Evolutionary conservation across 495 filamentous ascomycete genomes (phyloP).

Genomic region (Penicillium ucsense): DNA sequence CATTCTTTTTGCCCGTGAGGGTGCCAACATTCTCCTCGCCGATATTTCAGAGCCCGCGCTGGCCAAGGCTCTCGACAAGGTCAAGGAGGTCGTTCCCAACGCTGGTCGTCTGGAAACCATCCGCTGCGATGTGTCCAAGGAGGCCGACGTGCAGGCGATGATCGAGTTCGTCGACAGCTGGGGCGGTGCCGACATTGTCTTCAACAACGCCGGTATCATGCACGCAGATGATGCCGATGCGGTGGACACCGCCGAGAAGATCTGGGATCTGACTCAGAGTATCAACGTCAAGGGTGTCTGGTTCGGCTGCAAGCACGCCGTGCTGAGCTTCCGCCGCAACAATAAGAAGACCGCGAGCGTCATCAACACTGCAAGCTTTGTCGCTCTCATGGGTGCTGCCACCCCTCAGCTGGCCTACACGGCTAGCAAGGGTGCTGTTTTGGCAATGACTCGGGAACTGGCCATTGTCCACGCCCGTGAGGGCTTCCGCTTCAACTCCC

Average conservation of each 20-base stretch:
- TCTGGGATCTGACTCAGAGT: constrained; percentile 89
- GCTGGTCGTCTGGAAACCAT: constrained; percentile 48
- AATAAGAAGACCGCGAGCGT: constrained; percentile 69
- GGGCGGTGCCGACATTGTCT: constrained; percentile 92
- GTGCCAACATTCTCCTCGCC: constrained; percentile 75
- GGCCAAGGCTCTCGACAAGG: constrained; percentile 56
- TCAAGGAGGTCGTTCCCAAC: constrained; percentile 59
- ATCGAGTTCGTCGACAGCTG: constrained; percentile 66
- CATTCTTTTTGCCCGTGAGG: constrained; percentile 86
- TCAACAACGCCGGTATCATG: constrained; percentile 99
- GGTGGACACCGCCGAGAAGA: constrained; percentile 70
- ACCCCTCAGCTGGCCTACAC: constrained; percentile 95
- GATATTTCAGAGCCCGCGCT: constrained; percentile 72
- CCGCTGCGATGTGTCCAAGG: constrained; percentile 59
- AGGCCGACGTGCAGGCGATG: constrained; percentile 59
- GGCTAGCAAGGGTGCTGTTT: constrained; percentile 85
- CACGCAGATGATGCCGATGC: constrained; percentile 82
- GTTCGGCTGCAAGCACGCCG: constrained; percentile 91
- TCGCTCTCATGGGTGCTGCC: constrained; percentile 85
- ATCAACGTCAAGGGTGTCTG: constrained; percentile 99
- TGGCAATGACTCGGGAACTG: constrained; percentile 75
- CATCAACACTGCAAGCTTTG: constrained; percentile 93
- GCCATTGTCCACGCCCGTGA: constrained; percentile 80
- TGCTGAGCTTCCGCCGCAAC: constrained; percentile 70
- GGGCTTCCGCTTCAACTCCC: constrained; percentile 76